phyloP scores from a whole-genome alignment of 306 rosid genomes.

The Ochetophila trinervis region DNA sequence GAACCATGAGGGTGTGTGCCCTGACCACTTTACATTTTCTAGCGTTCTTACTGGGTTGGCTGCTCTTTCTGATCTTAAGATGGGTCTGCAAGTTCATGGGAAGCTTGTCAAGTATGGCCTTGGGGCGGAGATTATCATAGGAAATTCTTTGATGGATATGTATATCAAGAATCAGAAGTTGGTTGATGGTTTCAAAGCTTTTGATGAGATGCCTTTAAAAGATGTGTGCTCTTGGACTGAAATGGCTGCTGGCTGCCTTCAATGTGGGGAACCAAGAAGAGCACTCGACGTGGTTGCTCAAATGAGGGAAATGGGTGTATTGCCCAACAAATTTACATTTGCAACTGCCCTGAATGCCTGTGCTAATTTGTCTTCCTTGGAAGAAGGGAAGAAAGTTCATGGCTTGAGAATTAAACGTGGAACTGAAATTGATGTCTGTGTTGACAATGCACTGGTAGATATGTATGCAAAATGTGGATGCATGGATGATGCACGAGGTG shows the following conservation, averaged over 20 bases:
- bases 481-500: conserved; percentile 42
- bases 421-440: conserved; percentile 56
- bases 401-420: conserved; percentile 67
- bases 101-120: conserved; percentile 58
- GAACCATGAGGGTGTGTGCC: conserved; percentile 40
- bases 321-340: conserved; percentile 65
- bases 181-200: conserved; percentile 56
- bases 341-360: conserved; percentile 70
- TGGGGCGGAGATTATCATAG: conserved; percentile 57
- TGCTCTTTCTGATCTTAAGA: conserved; percentile 40
- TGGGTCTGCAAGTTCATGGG: conserved; percentile 66
- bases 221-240: conserved; percentile 78
- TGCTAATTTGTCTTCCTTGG: conserved; percentile 55
- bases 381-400: conserved; percentile 72
- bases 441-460: conserved; percentile 76
- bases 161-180: conserved; percentile 52
- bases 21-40: conserved; percentile 61
- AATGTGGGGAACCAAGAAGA: conserved; percentile 52
- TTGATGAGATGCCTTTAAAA: conserved; percentile 55
- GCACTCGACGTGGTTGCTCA: conserved; percentile 45
- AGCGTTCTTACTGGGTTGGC: conserved; percentile 61
- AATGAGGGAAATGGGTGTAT: conserved; percentile 46
- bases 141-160: conserved; percentile 66
- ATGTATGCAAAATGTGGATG: conserved; percentile 87
- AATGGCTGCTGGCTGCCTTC: conserved; percentile 68